Evolutionary conservation across 2,329 filamentous ascomycete genomes (phyloP).

Genomic region (Trichophyton verrucosum): DNA sequence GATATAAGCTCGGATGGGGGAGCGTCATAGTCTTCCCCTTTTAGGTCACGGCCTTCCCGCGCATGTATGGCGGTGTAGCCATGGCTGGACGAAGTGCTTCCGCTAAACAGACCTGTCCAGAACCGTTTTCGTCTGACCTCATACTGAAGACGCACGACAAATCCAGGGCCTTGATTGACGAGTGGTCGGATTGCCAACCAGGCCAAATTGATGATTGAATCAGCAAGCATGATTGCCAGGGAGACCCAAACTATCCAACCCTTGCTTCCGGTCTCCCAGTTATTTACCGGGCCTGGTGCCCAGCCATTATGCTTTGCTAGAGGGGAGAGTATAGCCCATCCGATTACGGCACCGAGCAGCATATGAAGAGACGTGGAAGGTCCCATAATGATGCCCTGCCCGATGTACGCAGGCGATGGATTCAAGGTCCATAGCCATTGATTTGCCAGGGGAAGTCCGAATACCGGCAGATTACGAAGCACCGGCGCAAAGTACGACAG

Average conservation of each 20-base stretch:
- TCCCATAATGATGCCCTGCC: conserved; percentile 98
- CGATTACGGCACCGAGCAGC: conserved; percentile 76
- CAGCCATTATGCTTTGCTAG: conserved; percentile 74
- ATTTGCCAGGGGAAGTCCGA: conserved; percentile 59
- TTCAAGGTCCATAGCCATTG: conserved; percentile 95
- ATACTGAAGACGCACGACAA: conserved; percentile 21
- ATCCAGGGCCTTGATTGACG: conserved; percentile 35
- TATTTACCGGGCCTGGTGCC: conserved; percentile 73
- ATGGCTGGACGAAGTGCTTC: not conserved
- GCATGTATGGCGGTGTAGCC: conserved; percentile 14
- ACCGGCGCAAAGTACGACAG: conserved; percentile 81
- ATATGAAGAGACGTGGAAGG: conserved; percentile 91
- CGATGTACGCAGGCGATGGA: conserved; percentile 91
- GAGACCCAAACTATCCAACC: conserved; percentile 98
- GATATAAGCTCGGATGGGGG: conserved; percentile 72
- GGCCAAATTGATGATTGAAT: conserved; percentile 76
- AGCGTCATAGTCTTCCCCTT: conserved; percentile 56
- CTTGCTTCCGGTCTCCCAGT: conserved; percentile 89
- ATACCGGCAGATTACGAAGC: conserved; percentile 73
- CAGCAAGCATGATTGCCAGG: conserved; percentile 89
- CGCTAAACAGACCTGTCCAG: conserved; percentile 15
- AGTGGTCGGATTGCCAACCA: conserved; percentile 60
- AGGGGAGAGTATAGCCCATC: conserved; percentile 84
- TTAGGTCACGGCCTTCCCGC: conserved; percentile 17
- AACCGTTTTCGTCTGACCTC: conserved; percentile 19